Base-by-base conservation (phyloP, 1,139 yeast species). In the Scheffersomyces titani region DNA sequence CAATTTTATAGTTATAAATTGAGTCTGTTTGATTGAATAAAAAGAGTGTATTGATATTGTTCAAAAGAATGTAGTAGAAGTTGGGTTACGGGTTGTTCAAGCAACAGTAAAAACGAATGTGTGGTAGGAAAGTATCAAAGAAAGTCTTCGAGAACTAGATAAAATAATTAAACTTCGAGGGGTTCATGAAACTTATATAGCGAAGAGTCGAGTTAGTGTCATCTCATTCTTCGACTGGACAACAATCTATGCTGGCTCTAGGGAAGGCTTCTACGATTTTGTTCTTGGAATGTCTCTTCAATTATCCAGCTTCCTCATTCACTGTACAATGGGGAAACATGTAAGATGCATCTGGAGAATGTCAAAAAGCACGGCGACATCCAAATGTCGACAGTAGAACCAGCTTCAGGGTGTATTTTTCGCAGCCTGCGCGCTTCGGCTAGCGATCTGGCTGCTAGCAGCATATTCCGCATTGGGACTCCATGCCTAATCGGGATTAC, bases 11-110 rank as follows among this genome's bases (percentile, higher is more conserved):
- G n/a, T n/a, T n/a, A n/a, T n/a, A n/a, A n/a, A n/a, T n/a, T n/a
- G n/a, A n/a, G n/a, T n/a, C n/a, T n/a, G n/a, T n/a, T n/a, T n/a
- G n/a, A n/a, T n/a, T n/a, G n/a, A n/a, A n/a, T n/a, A n/a, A n/a
- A n/a, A n/a, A n/a, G n/a, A n/a, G n/a, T n/a, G n/a, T 36, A 19
- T 6, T n/a, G 49, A 13, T 11, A 6, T 18, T 18, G n/a, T 7
- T 11, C n/a, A 21, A 50, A 49, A 36, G 55, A 49, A 55, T 54
- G 70, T 51, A 55, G 54, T 47, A 56, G 65, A 44, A 57, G 56
- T 9, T 67, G 68, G 61, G 59, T 63, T 16, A 60, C 58, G 47
- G 70, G 72, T 19, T 70, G 72, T 70, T 61, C 64, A n/a, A 18
- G 46, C 44, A 3, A 11, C 11, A 18, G 53, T 13, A 20, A 18